Evolutionary conservation across 495 filamentous ascomycete species (phyloP).

Genomic region (Tuber microsphaerosporum): DNA sequence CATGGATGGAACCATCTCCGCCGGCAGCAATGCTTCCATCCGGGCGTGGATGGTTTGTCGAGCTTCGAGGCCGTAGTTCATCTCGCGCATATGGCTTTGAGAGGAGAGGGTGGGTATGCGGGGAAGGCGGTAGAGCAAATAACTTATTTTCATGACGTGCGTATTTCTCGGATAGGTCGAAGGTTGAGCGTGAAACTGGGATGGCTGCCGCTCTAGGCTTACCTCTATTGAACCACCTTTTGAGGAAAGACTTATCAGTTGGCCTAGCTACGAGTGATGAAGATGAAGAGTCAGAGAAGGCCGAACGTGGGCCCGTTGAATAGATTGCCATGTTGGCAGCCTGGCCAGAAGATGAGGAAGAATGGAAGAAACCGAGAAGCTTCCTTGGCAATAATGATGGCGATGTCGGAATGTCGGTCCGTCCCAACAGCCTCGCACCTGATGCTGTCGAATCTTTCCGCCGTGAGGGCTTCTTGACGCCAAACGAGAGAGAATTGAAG

Average conservation of each 20-base stretch:
- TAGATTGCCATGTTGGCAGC: conserved; percentile 7
- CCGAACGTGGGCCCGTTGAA: conserved; percentile 22
- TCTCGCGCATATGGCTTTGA: conserved; percentile 39
- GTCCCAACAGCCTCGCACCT: neutral
- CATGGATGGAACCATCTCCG: conserved; percentile 25
- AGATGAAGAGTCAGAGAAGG: conserved; percentile 23
- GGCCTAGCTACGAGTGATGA: conserved; percentile 15
- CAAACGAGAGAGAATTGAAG: conserved; percentile 21
- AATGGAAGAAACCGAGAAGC: neutral
- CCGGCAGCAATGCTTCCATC: conserved; percentile 21
- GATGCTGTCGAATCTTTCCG: conserved; percentile 14
- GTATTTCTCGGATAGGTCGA: conserved; percentile 18
- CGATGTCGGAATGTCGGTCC: neutral
- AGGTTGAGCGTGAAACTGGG: conserved; percentile 4
- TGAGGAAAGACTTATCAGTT: conserved; percentile 35
- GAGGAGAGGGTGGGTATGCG: conserved; percentile 40
- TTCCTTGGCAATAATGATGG: neutral
- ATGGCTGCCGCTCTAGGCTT: conserved; percentile 14
- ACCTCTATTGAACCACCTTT: conserved; percentile 31
- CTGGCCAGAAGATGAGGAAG: neutral
- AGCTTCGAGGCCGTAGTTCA: conserved; percentile 30
- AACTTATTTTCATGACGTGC: conserved; percentile 10
- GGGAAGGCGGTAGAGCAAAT: conserved; percentile 30
- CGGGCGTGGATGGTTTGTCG: conserved; percentile 27
- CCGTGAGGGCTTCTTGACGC: conserved; percentile 11